Conservation (phyloP, 2,329 filamentous ascomycete species). For the Didymella exigua region DNA sequence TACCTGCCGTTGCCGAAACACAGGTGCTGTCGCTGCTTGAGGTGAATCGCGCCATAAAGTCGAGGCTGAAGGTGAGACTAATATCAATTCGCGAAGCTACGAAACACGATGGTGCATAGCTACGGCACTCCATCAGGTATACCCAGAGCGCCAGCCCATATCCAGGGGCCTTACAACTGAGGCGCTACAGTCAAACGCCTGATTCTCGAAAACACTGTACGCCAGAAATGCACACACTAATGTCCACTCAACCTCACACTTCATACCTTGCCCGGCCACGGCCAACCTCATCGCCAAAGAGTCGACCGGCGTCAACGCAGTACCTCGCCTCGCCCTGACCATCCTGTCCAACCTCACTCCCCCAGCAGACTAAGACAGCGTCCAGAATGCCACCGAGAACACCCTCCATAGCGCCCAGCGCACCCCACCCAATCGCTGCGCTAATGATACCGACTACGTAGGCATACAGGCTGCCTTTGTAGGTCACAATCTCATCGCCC, state of each 20-base stretch:
- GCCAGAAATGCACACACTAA: not conserved
- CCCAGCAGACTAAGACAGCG: conserved; percentile 90
- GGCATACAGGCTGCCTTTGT: conserved; percentile 84
- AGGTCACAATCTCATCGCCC: conserved; percentile 53
- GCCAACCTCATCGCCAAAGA: conserved; percentile 70
- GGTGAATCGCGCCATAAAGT: not conserved
- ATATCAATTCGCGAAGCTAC: not conserved
- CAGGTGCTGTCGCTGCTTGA: no score
- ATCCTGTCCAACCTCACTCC: conserved; percentile 68
- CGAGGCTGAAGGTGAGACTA: not conserved
- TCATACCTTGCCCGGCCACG: conserved; percentile 34
- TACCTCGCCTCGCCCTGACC: conserved; percentile 74
- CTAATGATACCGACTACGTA: conserved; percentile 93
- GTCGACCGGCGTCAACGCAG: conserved; percentile 86
- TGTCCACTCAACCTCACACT: conserved; percentile 30
- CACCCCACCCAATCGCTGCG: conserved; percentile 91
- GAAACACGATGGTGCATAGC: not conserved
- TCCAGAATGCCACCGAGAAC: conserved; percentile 87
- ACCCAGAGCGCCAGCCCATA: conserved; percentile 1
- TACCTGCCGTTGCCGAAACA: no score
- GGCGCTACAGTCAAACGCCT: not conserved
- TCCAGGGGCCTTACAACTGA: not conserved
- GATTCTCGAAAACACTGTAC: not conserved
- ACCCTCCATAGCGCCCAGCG: conserved; percentile 88
- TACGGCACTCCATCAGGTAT: conserved; percentile 6